Evolutionary conservation across 352 stramenopile species (phyloP), one percentile per base, ranked within the genome.

Genomic region (Phytophthora pluvialis): DNA sequence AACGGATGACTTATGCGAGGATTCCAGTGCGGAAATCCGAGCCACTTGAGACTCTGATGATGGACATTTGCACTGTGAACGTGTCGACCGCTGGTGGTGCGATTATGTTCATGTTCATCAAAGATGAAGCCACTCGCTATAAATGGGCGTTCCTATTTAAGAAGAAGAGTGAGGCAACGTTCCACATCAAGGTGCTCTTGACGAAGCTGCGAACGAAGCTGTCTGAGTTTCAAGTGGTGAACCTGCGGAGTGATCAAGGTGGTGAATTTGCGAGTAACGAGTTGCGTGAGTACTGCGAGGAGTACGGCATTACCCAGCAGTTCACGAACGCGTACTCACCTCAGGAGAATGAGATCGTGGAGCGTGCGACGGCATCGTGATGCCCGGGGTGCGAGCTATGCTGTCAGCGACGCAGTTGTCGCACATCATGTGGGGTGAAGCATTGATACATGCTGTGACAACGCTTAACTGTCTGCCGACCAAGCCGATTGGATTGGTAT

Each of bases 101-200:
- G 0, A 61, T 10, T 11, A 55, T 65, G 31, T 54, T 70, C 13
- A 16, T 74, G 15, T 52, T 70, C 11, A 26, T 67, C 25, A 54
- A 63, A 3, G 47, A 70, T 31, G 60, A 70, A 26, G 44, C 49
- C 1, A 67, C 49, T 0, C 32, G 49, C 12, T 64, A 49, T n/a
- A 64, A 67, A 25, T 75, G 60, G 60, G 42, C 12, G 13, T 75
- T 39, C 26, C 32, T 61, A 6, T 6, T 67, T 0, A 35, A 56
- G 18, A 32, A 11, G 1, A 74, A 70, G 55, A 51, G 39, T n/a
- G 50, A 70, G 25, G 60, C 67, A 5, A 58, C 35, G 1, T 32
- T n/a, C 1, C 21, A 63, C 7, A 48, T 73, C 16, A 51, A 38
- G 9, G 12, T 36, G 3, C 33, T 70, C 53, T 7, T 73, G 13